Evolutionary conservation across 805 yeast species (phyloP), one percentile per base, ranked within the genome.

Genomic region (Zygoascus ofunaensis): DNA sequence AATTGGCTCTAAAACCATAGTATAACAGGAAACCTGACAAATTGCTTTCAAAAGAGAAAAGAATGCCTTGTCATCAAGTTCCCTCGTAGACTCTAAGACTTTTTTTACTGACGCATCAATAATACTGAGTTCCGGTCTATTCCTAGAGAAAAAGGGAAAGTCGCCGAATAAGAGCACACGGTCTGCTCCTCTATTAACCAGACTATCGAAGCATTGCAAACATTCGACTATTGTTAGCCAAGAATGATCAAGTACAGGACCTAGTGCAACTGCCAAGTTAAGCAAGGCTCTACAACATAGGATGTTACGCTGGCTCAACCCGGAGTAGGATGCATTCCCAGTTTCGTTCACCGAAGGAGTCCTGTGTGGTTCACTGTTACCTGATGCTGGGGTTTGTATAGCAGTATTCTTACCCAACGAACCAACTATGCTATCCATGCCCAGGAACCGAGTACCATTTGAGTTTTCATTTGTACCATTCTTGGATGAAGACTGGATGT

Each of bases 261-360:
- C 97, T n/a, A 90, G 62, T 0, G 95, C 83, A 2, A 80, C 72
- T 0, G 90, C 87, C 40, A 90, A 66, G 48, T 86, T 83, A 3
- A 80, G 66, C 33, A 90, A 61, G 0, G 95, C 96, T 41, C 95
- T 69, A 34, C 87, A 74, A 52, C 95, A 78, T 7, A 80, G 71
- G 1, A 85, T 71, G 49, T 85, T 87, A 43, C 94, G 72, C 0
- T 84, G 70, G 47, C 79, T 76, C 37, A 84, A 41, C 8, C 8
- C 17, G 12, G 18, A 3, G 5, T 15, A 15, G 15, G 41, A 23
- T 4, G 22, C 14, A 5, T 12, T 10, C 30, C 7, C 30, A 15
- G 34, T 21, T 10, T 23, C 39, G 15, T 41, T 15, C n/a, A 7
- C 36, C 3, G 7, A 12, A 30, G 35, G 42, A 17, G 23, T 17